Evolutionary conservation across 371 early-diverging fungal species (phyloP), one percentile per base, ranked within the genome.

Genomic region (Lichtheimia ramosa): DNA sequence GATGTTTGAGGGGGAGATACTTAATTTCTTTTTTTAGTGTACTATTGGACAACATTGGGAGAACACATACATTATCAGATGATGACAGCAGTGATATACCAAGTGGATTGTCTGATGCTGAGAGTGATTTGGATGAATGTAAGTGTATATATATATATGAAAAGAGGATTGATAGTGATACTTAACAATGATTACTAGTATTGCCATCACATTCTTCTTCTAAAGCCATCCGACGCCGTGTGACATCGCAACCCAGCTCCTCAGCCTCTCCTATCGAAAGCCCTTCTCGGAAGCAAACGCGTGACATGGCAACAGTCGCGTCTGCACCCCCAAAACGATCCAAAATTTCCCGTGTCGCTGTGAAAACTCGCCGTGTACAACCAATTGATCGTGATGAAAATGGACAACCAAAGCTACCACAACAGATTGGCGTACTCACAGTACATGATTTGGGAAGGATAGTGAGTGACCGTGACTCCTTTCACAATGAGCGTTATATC

Each of bases 401-500:
- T 2, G 95, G 96, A 6, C 69, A 82, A 34, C 84, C 89, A 21
- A 81, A 82, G 20, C 68, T 95, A 51, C 96, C 96, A 0, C 81
- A 92, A 48, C 83, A 87, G 52, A 80, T 92, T 18, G 96, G 95
- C 13, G 87, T 92, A n/a, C 71, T 93, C 16, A 92, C 92, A 2
- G 78, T 96, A 21, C 64, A 84, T 14, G 68, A 54, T 55, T 78
- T 93, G 4, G 97, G 97, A 2, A 74, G 62, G 24, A 87, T 96
- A 3, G 86, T 90, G 1, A 79, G 74, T 58, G 91, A 92, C 34
- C 83, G 90, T 13, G 87, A 89, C 20, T 79, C 86, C 2, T 96
- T 91, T 71, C 96, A 96, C 62, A 92, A 88, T 53, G 91, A 93
- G 54, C 83, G 95, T 5, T 95, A 96, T 60, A 94, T 96, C 20